Evolutionary conservation across 106 monocot species (phyloP), one percentile per base, ranked within the genome.

Genomic region (Posidonia australis): DNA sequence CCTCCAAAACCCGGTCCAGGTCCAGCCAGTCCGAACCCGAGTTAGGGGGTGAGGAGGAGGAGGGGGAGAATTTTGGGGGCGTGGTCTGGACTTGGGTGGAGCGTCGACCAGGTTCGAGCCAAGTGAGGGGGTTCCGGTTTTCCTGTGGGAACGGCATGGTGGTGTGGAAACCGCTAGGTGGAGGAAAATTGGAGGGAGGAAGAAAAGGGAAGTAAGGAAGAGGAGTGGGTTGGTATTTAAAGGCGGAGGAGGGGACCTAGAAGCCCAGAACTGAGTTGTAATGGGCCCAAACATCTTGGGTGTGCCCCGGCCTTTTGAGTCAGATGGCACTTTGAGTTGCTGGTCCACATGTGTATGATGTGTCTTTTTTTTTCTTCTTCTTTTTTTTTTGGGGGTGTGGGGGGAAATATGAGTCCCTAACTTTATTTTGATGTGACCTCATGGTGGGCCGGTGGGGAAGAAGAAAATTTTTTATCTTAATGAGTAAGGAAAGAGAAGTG

Each of bases 201-300:
- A 25, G 64, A 64, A 64, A 69, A 69, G 68, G 68, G 68, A 69
- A 69, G 68, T 9, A 46, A 69, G 68, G 56, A 51, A 0, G 31
- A 20, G 70, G 13, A 46, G 49, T 18, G 60, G 60, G 31, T 10
- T 5, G 29, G 59, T 49, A 60, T 61, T 70, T 70, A 70, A 60
- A 59, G 60, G 60, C 4, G 46, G 32, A 53, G 32, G 44, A 29
- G 19, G 46, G 46, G 24, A 2, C 10, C 45, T 10, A 21, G 23
- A 26, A 3, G 5, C 25, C 23, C 25, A n/a, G 61, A 22, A 18
- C 42, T n/a, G 7, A n/a, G 7, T 29, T 18, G 14, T 17, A 3
- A 13, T 31, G 58, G 27, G 41, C 21, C 60, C 36, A 10, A 0
- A 31, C 5, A n/a, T 60, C 41, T 61, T 21, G 19, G 5, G 41